Percentiles rank a stretch among this genome's conserved stretches.
phyloP scores from a whole-genome alignment of 345 rosid genomes.

The Rhizophora apiculata region DNA sequence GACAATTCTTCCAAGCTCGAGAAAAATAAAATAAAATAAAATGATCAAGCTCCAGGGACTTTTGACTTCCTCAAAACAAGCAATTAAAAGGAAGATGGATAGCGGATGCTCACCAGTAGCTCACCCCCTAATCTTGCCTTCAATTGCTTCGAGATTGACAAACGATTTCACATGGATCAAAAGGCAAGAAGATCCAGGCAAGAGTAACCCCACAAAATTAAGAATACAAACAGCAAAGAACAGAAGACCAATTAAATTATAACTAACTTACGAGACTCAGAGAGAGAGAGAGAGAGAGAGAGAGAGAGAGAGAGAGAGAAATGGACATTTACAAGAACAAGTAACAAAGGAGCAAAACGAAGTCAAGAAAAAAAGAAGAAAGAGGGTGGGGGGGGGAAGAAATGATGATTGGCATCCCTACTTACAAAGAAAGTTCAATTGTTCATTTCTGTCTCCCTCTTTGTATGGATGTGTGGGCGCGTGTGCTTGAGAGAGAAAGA shows the following conservation, averaged over 20 bases:
- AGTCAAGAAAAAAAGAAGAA: not conserved
- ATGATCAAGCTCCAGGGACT: conserved; percentile 6
- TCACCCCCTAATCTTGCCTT: conserved; percentile 6
- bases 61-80: conserved; percentile 13
- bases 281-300: not conserved
- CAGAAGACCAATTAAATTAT: not conserved
- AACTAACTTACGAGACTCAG: not conserved
- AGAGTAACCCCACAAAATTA: conserved; percentile 15
- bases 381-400: not conserved
- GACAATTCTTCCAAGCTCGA: conserved; percentile 4
- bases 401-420: not conserved
- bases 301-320: no score
- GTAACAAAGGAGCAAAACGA: not conserved
- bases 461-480: no score
- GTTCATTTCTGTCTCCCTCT: not conserved
- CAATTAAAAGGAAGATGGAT: conserved; percentile 7
- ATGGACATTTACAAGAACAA: not conserved
- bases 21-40: not conserved
- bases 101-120: conserved; percentile 14
- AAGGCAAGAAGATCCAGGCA: conserved; percentile 25
- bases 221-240: conserved; percentile 11
- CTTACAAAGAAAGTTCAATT: not conserved
- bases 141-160: conserved; percentile 21
- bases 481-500: no score
- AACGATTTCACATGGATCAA: conserved; percentile 28